Evolutionary conservation across 148 eudicot genomes (phyloP), one percentile per base, ranked within the genome.

Genomic region (Diospyros kaki): DNA sequence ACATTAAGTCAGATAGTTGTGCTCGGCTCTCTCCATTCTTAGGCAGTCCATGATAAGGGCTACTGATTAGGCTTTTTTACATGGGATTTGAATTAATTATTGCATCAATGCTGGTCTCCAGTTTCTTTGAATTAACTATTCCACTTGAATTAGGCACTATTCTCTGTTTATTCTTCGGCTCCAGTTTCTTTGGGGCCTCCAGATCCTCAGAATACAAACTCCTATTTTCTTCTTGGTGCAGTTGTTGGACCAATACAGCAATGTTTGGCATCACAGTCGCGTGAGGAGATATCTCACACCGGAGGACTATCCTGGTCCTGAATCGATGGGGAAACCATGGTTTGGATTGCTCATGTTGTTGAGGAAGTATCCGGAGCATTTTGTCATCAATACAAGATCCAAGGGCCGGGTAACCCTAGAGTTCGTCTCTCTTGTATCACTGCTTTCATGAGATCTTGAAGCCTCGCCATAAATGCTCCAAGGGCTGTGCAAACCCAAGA

Each of bases 371-470:
- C 96, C 96, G 0, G 98, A 95, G 65, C 97, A 95, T 75, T 95
- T 95, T 75, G 98, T 95, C 68, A 89, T 95, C 87, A 92, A 94
- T 78, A 90, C 96, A 2, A 89, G 94, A 79, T 86, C 97, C 55
- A 89, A 84, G 79, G 93, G 93, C 28, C 89, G 95, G 13, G 81
- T 94, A 66, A 88, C 92, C 0, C 75, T 74, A 28, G 98, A 94
- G 84, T 92, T 90, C 76, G 98, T 94, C 84, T 92, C 97, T 69
- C 97, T 94, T n/a, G 98, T 92, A 71, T 90, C 97, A 3, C 90
- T 93, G 70, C 67, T 93, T 70, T 85, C 97, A 7, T 93, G 84
- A 86, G 74, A 72, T 28, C 73, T 76, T 82, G 71, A 52, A 52
- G 66, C 68, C 55, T 50, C 46, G 11, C 28, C 38, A 8, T 48